phyloP scores from a whole-genome alignment of 1,284 basidiomycete genomes.

The Erythrobasidium hasegawianum region DNA sequence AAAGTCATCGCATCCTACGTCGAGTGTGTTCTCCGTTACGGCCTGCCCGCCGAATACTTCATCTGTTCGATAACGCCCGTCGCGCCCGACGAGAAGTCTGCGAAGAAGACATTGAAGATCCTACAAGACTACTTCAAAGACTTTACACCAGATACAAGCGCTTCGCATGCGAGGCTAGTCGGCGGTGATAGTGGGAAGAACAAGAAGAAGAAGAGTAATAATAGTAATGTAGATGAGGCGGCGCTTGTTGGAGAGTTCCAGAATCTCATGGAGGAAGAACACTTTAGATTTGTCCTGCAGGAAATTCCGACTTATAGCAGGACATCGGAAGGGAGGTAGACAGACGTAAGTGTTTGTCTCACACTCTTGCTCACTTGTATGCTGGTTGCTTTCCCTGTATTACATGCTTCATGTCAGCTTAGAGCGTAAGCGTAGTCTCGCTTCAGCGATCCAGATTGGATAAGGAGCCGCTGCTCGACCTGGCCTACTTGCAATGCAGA shows the following conservation, averaged over 20 bases:
- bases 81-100: constrained; percentile 83
- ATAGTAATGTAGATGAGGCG: constrained; percentile 53
- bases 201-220: constrained; percentile 52
- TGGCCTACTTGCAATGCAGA: neutral
- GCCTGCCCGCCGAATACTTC: constrained; percentile 86
- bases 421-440: neutral
- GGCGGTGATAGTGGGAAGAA: constrained; percentile 53
- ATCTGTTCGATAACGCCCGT: constrained; percentile 87
- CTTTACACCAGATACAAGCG: constrained; percentile 57
- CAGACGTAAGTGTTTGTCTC: neutral
- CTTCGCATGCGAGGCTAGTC: constrained; percentile 52
- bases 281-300: constrained; percentile 86
- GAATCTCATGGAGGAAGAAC: constrained; percentile 84
- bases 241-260: constrained; percentile 84
- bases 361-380: too few species aligned
- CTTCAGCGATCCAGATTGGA: neutral
- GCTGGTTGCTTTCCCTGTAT: too few species aligned
- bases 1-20: constrained; percentile 88
- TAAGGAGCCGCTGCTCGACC: neutral
- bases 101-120: constrained; percentile 66
- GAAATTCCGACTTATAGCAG: constrained; percentile 36
- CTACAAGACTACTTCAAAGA: constrained; percentile 77
- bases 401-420: neutral
- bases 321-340: neutral
- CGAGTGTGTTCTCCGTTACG: constrained; percentile 93